A percentile compares a stretch with the other conserved stretches of the same genome.
These are phyloP conservation scores for Berberis thunbergii DNA, from an alignment of 164 flowering plant genomes.

Conservation along the genomic window DNA sequence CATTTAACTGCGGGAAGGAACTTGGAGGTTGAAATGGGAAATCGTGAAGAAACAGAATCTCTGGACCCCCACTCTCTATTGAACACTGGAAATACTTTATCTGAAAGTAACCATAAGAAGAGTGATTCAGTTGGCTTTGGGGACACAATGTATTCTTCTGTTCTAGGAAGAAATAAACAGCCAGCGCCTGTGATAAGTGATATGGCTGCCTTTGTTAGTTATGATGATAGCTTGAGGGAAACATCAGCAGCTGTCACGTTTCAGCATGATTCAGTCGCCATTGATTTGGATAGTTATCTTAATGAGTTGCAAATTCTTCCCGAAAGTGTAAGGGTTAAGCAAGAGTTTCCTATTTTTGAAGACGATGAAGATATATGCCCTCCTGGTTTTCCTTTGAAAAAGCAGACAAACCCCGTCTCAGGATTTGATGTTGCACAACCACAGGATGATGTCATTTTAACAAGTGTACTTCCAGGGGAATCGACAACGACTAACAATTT, in stretches of 20 bases:
- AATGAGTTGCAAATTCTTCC: slow-evolving; percentile 22
- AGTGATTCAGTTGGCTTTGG: slow-evolving; percentile 27
- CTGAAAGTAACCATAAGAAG: slow-evolving; percentile 22
- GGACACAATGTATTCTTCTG: slow-evolving; percentile 21
- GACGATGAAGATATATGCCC: slow-evolving; percentile 24
- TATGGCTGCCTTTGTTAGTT: slow-evolving; percentile 23
- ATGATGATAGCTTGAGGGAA: slow-evolving; percentile 30
- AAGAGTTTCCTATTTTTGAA: slow-evolving; percentile 13
- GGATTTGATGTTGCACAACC: slow-evolving; percentile 27
- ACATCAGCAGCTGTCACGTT: slow-evolving; percentile 16
- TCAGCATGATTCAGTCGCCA: slow-evolving; percentile 23
- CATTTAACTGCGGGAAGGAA: slow-evolving; percentile 23
- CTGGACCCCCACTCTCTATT: slow-evolving; percentile 22
- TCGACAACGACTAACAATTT: slow-evolving; percentile 3
- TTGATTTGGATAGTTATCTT: slow-evolving; percentile 28
- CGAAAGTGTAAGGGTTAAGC: slow-evolving; percentile 16
- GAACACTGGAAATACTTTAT: slow-evolving; percentile 19
- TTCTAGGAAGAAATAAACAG: slow-evolving; percentile 25
- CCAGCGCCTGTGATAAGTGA: slow-evolving; percentile 32
- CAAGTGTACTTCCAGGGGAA: slow-evolving; percentile 26
- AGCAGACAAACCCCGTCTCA: slow-evolving; percentile 30
- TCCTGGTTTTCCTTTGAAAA: slow-evolving; percentile 21
- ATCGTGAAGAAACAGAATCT: slow-evolving; percentile 34
- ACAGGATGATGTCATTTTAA: slow-evolving; percentile 22
- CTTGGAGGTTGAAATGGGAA: slow-evolving; percentile 31